Percentiles rank a stretch among this genome's conserved stretches.
phyloP scores from a whole-genome alignment of 441 rosid species.

The Aleurites moluccanus region DNA sequence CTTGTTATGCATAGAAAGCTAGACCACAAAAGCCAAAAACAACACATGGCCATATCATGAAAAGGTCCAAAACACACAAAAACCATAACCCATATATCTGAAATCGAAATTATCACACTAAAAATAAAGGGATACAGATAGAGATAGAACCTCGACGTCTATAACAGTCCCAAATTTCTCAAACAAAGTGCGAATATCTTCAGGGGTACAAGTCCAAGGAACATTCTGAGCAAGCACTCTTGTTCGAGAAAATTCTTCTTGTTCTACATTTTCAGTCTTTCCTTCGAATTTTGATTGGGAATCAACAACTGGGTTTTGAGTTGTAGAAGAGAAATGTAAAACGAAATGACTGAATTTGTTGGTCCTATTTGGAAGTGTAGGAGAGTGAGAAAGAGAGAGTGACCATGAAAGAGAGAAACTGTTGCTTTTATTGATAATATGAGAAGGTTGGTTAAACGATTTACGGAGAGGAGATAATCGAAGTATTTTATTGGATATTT shows the following conservation, averaged over 20 bases:
- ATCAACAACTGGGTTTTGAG: conserved; percentile 40
- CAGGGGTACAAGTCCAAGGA: conserved; percentile 70
- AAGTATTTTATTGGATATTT: conserved; percentile 5
- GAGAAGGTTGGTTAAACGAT: not conserved
- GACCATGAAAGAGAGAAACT: conserved; percentile 20
- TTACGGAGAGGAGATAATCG: conserved; percentile 20
- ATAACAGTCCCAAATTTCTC: conserved; percentile 64
- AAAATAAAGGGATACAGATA: not conserved
- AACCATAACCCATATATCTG: conserved; percentile 6
- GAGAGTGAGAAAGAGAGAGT: conserved; percentile 12
- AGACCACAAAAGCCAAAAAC: conserved; percentile 18
- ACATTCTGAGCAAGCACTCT: conserved; percentile 69
- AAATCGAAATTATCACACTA: not conserved
- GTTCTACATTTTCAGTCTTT: conserved; percentile 2
- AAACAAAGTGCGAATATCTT: conserved; percentile 77
- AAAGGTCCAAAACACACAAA: conserved; percentile 11
- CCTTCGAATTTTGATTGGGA: not conserved
- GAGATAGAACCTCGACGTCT: conserved; percentile 65
- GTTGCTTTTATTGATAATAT: conserved; percentile 2
- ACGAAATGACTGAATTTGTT: conserved; percentile 24
- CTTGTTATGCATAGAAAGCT: conserved; percentile 80
- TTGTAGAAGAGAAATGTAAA: conserved; percentile 38
- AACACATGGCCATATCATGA: conserved; percentile 24
- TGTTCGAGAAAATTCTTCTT: conserved; percentile 45
- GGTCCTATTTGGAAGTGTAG: conserved; percentile 23